phyloP scores from a whole-genome alignment of 148 eudicot species.

The Heliamphora exappendiculata region DNA sequence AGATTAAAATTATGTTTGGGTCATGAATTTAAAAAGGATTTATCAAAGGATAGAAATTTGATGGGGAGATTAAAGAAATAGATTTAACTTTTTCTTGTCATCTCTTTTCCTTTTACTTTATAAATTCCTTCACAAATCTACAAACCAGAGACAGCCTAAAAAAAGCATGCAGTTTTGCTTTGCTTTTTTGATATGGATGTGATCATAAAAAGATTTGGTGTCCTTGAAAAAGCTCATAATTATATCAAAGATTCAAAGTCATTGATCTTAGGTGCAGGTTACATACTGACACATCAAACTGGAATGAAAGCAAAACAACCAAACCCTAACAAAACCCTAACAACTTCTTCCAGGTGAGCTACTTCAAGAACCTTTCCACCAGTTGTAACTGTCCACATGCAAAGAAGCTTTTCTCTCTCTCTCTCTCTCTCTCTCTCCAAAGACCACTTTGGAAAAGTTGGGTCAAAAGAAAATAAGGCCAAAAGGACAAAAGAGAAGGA shows the following conservation, averaged over 20 bases:
- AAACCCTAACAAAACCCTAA: conserved; percentile 10
- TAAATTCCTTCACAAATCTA: too few relatives aligned
- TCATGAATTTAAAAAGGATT: too few relatives aligned
- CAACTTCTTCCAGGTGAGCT: conserved; percentile 16
- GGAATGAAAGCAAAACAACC: background rate
- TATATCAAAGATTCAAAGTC: background rate
- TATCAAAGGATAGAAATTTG: too few relatives aligned
- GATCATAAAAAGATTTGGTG: conserved; percentile 10
- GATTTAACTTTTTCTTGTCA: too few relatives aligned
- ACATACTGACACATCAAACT: background rate
- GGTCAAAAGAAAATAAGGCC: conserved; percentile 12
- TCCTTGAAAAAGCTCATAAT: background rate
- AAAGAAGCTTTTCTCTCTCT: background rate
- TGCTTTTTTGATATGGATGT: conserved; percentile 5
- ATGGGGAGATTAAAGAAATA: too few relatives aligned
- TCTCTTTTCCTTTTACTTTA: too few relatives aligned
- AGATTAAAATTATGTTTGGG: background rate
- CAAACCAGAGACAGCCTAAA: too few relatives aligned
- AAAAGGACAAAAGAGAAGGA: background rate
- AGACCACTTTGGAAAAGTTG: conserved; percentile 27
- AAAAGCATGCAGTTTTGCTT: too few relatives aligned
- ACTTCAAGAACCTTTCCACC: conserved; percentile 5
- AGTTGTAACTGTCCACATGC: conserved; percentile 27
- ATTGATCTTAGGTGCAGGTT: background rate
- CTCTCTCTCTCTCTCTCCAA: background rate